Base-by-base conservation (phyloP, 139 green algal species). In the Diplosphaera chodatii region DNA sequence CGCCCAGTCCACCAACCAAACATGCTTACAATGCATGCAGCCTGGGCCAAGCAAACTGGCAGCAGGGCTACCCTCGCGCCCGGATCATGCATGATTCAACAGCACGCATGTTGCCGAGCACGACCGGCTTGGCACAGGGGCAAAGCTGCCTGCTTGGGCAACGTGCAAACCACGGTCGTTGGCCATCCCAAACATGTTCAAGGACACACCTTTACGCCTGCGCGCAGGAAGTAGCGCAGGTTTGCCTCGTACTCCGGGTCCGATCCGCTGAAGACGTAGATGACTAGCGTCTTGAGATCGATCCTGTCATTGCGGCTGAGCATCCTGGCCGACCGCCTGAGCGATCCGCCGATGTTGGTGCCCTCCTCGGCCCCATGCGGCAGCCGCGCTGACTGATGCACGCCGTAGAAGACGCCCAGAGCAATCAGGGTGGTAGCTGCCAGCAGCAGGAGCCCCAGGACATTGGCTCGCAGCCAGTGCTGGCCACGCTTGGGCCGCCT, bases 231-330 rank as follows among this genome's bases (percentile, higher is more conserved):
- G 73, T 81, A 92, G 33, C 77, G 48, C 27, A 94, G 68, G 71
- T 94, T 94, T 33, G 76, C 67, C 8, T 82, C 32, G 63, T 85
- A 92, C 68, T 94, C 79, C 10, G 88, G 86, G 56, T 94, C 88
- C 0, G 79, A 87, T 41, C 83, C 75, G 16, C 83, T 76, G 59
- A 87, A 94, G 21, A 85, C 82, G 70, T 94, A 94, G 23, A 94
- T 66, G 8, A 94, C 81, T 5, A 94, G 66, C 1, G 78, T 85
- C 10, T n/a, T 40, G 8, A 66, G 62, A n/a, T 66, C 62, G 10
- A 25, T 18, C 48, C 48, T 10, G 25, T 59, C 48, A 25, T 25
- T 59, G 13, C 48, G 22, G 8, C 13, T 18, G 13, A 59, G 48
- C 48, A 59, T 23, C 10, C 48, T 10, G 8, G 48, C 13, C 48